Evolutionary conservation across 1,139 yeast species (phyloP).

Genomic region (Yarrowia galli): DNA sequence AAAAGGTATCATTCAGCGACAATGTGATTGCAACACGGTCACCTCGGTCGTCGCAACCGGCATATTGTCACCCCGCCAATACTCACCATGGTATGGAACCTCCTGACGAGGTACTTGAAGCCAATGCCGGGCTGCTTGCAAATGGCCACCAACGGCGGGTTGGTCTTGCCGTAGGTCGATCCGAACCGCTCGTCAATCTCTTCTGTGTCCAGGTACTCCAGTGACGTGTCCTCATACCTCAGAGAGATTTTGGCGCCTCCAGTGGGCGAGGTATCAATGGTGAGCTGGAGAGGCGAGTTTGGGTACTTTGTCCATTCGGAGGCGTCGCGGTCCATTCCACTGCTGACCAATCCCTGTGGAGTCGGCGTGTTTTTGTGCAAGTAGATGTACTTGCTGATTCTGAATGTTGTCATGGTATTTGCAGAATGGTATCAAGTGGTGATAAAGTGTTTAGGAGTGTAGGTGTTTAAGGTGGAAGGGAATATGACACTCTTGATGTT

Average conservation of each 20-base stretch:
- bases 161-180: not conserved
- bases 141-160: conserved; percentile 18
- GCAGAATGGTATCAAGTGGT: not conserved
- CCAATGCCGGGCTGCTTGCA: conserved; percentile 30
- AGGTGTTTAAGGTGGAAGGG: not conserved
- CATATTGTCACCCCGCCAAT: too few species aligned
- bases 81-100: conserved; percentile 29
- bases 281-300: not conserved
- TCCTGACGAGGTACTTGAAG: conserved; percentile 17
- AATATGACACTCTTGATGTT: too few species aligned
- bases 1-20: conserved; percentile 5
- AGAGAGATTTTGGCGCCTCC: conserved; percentile 16
- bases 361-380: conserved; percentile 24
- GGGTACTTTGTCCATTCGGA: conserved; percentile 25
- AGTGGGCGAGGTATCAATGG: not conserved
- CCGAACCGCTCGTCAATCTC: conserved; percentile 5
- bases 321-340: conserved; percentile 18
- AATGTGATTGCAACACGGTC: too few species aligned
- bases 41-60: too few species aligned
- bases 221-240: not conserved
- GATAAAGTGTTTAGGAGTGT: not conserved
- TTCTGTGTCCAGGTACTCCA: conserved; percentile 15
- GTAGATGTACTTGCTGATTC: conserved; percentile 22
- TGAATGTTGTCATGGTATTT: conserved; percentile 23
- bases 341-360: conserved; percentile 18